phyloP scores from a whole-genome alignment of 2,329 filamentous ascomycete genomes.

The Aspergillus sp. region DNA sequence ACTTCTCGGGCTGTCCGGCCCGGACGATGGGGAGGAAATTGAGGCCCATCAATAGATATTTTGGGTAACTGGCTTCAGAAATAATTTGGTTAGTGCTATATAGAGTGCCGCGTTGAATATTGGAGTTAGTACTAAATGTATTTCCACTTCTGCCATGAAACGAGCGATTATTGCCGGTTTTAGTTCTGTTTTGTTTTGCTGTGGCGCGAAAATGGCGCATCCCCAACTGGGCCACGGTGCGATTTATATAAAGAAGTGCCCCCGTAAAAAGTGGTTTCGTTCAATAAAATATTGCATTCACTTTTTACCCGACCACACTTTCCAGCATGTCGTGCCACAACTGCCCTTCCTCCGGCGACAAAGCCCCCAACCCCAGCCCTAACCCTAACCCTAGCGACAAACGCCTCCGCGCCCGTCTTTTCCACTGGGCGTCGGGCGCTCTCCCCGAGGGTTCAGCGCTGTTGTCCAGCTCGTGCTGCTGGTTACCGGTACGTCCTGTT shows the following conservation, averaged over 20 bases:
- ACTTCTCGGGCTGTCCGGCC: too few relatives aligned
- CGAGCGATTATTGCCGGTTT: background rate
- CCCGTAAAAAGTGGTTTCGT: too few relatives aligned
- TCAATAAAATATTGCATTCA: too few relatives aligned
- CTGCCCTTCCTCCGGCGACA: background rate
- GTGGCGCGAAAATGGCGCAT: background rate
- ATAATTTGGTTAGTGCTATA: too few relatives aligned
- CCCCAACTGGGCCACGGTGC: background rate
- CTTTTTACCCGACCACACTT: background rate
- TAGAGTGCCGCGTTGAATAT: background rate
- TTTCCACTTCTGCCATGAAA: too few relatives aligned
- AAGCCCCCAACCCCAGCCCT: background rate
- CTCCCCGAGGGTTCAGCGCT: constrained; percentile 11
- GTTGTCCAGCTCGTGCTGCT: constrained; percentile 8
- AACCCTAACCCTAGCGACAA: background rate
- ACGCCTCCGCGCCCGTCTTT: background rate
- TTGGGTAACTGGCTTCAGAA: too few relatives aligned
- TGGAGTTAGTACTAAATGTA: background rate
- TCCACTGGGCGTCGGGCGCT: constrained; percentile 1
- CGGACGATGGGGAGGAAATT: too few relatives aligned
- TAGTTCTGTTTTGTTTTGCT: background rate
- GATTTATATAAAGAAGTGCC: background rate
- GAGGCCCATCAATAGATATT: too few relatives aligned
- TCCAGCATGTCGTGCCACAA: background rate
- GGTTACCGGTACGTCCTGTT: constrained; percentile 7